Evolutionary conservation across 495 filamentous ascomycete species (phyloP), one percentile per base, ranked within the genome.

Genomic region (Extremus antarcticus): DNA sequence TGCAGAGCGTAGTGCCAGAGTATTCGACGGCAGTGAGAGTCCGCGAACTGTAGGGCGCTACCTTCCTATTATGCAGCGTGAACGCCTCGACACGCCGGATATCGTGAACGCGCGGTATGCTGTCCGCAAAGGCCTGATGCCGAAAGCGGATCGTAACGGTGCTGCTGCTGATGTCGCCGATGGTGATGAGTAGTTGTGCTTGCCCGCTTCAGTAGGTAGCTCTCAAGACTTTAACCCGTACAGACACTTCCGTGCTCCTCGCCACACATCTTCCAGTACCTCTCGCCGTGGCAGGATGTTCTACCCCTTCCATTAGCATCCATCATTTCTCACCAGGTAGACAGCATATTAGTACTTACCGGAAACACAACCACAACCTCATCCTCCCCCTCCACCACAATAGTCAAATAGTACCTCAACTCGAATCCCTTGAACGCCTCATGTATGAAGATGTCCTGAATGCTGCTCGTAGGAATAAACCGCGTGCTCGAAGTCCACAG

Each of bases 381-480:
- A 54, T 82, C 80, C 71, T 97, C 92, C 38, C 86, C 91, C 64
- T 94, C 86, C 47, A 97, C 90, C 59, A 95, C 83, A 11, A 97
- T 86, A 10, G 84, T 81, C 15, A 99, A 73, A 68, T 95, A 95
- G 66, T 88, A 94, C 51, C 84, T 73, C 47, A 96, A 91, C 69
- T 89, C 88, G 66, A 95, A 94, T 40, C 92, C 91, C 56, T 80
- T 80, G 71, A 97, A 97, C 29, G 91, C 92, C 69, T 99, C 92
- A 68, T 96, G 88, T 45, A 99, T 86, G 53, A 95, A 78, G 54
- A 97, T 84, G 70, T 97, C 92, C 52, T 86, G 84, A 40, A 97
- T 94, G 65, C 86, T 80, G 1, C 82, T 86, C 0, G 92, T 95
- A 3, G 94, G 92, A 25, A 99, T 97, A 65, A 97, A 99, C 54